These are phyloP conservation scores for Limnanthes douglasii DNA, from an alignment of 345 rosid genomes.

Conservation along the genomic window DNA sequence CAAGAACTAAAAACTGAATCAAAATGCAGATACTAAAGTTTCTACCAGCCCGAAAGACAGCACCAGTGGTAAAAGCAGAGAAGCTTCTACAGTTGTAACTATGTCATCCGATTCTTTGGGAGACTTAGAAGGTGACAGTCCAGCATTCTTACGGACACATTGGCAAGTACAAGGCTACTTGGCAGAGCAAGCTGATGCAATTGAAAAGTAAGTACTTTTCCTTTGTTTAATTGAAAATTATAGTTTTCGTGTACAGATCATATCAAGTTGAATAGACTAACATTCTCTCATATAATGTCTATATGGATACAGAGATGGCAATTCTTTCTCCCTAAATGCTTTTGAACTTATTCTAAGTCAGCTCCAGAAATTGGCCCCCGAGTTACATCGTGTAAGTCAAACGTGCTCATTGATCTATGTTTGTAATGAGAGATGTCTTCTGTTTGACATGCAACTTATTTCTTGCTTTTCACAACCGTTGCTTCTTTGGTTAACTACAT, in stretches of 20 bases:
- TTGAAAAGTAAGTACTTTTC: slow-evolving; percentile 49
- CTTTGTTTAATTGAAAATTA: no score
- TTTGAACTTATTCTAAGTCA: slow-evolving; percentile 52
- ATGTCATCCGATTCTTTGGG: slow-evolving; percentile 19
- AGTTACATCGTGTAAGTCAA: slow-evolving; percentile 72
- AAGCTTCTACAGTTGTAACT: slow-evolving; percentile 21
- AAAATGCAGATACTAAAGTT: slow-evolving; percentile 43
- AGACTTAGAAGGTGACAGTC: slow-evolving; percentile 21
- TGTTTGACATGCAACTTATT: slow-evolving; percentile 3
- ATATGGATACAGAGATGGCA: slow-evolving; percentile 47
- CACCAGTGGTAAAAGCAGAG: slow-evolving; percentile 20
- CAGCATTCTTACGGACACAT: slow-evolving; percentile 54
- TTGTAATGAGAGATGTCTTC: neutral
- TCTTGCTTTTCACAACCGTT: slow-evolving; percentile 5
- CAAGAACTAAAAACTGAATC: slow-evolving; percentile 10
- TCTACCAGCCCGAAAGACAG: slow-evolving; percentile 30
- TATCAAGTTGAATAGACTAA: slow-evolving; percentile 1
- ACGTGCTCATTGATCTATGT: slow-evolving; percentile 1
- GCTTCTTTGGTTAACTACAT: slow-evolving; percentile 7
- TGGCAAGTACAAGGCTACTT: slow-evolving; percentile 86
- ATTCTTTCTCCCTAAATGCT: slow-evolving; percentile 50
- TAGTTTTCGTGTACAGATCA: neutral
- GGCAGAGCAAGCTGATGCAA: slow-evolving; percentile 73
- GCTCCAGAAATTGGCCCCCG: slow-evolving; percentile 83
- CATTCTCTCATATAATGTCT: slow-evolving; percentile 2